These are phyloP conservation scores for Erodium texanum DNA, from an alignment of 441 rosid genomes.

Conservation along the genomic window DNA sequence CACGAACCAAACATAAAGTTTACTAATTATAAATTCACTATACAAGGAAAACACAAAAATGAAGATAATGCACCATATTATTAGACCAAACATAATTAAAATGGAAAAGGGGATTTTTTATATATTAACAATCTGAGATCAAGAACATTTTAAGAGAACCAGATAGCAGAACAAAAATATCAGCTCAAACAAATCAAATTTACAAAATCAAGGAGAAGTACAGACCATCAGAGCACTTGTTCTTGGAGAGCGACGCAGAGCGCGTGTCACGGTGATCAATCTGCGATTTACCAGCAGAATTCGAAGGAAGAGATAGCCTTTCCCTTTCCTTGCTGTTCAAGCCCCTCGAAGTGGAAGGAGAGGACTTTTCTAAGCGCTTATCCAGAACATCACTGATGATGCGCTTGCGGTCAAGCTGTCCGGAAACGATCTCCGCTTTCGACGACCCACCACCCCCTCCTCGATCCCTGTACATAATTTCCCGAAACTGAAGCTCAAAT, in stretches of 20 bases:
- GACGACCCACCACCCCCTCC: conserved; percentile 50
- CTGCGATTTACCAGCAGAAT: conserved; percentile 60
- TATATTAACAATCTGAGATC: not conserved
- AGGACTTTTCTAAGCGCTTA: conserved; percentile 75
- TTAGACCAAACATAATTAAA: no score
- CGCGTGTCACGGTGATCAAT: conserved; percentile 49
- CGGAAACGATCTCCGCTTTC: conserved; percentile 56
- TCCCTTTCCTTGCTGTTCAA: conserved; percentile 42
- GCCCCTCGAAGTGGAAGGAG: conserved; percentile 70
- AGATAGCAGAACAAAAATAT: not conserved
- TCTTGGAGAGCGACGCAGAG: conserved; percentile 39
- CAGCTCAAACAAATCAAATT: not conserved
- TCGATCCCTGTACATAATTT: conserved; percentile 51
- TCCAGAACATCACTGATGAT: conserved; percentile 65
- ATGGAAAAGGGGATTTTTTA: no score
- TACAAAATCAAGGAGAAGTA: no score
- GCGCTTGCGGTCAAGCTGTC: conserved; percentile 58
- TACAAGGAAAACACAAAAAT: no score
- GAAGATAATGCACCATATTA: no score
- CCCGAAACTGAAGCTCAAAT: not conserved
- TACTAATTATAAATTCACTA: no score
- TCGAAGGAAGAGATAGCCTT: conserved; percentile 50
- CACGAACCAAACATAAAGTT: no score
- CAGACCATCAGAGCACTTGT: conserved; percentile 58
- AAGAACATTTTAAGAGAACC: not conserved